Percentiles rank a stretch among this genome's conserved stretches.
These are phyloP conservation scores for Microbotryum intermedium DNA, from an alignment of 1,284 basidiomycete species.

Conservation along the genomic window DNA sequence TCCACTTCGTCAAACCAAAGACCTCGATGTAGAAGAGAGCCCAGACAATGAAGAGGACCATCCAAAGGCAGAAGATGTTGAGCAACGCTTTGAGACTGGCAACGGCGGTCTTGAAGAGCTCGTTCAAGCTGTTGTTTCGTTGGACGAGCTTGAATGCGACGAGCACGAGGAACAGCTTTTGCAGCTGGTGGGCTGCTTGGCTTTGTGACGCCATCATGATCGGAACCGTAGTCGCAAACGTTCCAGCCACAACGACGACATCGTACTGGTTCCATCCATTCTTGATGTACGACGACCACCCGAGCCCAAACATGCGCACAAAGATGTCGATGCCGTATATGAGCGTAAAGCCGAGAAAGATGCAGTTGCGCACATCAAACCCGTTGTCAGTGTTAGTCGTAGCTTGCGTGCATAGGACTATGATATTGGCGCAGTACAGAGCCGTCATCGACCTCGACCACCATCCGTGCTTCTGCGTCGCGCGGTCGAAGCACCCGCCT, in stretches of 20 bases:
- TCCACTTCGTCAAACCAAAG: constrained; percentile 87
- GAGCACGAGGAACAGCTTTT: constrained; percentile 89
- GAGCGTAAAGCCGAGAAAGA: constrained; percentile 66
- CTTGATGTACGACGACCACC: constrained; percentile 69
- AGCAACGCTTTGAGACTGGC: constrained; percentile 52
- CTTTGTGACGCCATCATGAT: constrained; percentile 48
- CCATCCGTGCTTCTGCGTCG: constrained; percentile 85
- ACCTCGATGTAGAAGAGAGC: constrained; percentile 84
- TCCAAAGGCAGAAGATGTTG: constrained; percentile 79
- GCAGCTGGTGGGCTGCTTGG: constrained; percentile 48
- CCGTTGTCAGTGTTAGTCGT: constrained; percentile 55
- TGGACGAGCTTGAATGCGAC: constrained; percentile 93
- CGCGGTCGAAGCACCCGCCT: constrained; percentile 86
- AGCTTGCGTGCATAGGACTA: constrained; percentile 78
- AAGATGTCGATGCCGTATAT: constrained; percentile 70
- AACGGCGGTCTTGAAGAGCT: constrained; percentile 90
- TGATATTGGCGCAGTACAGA: constrained; percentile 74
- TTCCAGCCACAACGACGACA: constrained; percentile 69
- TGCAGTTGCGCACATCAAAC: constrained; percentile 51
- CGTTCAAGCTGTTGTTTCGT: constrained; percentile 78
- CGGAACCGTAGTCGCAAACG: constrained; percentile 73
- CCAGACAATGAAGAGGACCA: constrained; percentile 86
- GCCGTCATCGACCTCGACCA: constrained; percentile 79
- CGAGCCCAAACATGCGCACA: constrained; percentile 73
- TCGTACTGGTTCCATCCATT: constrained; percentile 91